Evolutionary conservation across 768 basidiomycete species (phyloP).

Genomic region (Arthromyces matolae): DNA sequence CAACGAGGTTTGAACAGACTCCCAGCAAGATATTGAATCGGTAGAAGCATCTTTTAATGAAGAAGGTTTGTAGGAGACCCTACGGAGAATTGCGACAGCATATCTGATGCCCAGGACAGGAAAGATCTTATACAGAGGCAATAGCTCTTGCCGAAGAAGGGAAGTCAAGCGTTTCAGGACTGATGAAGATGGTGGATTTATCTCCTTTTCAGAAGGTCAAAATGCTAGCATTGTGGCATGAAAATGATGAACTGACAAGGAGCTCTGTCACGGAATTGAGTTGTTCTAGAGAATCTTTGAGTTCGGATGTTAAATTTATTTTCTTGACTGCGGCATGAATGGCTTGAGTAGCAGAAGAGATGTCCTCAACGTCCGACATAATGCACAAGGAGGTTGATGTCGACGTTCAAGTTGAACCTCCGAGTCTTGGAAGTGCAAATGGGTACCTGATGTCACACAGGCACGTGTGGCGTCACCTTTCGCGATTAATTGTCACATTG

Average conservation of each 20-base stretch:
- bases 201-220: slow-evolving; percentile 31
- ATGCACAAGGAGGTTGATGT: background rate
- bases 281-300: slow-evolving; percentile 34
- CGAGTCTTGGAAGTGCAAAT: too few relatives aligned
- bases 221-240: background rate
- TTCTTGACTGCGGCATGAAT: slow-evolving; percentile 30
- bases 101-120: slow-evolving; percentile 37
- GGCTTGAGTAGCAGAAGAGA: slow-evolving; percentile 27
- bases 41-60: slow-evolving; percentile 18
- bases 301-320: slow-evolving; percentile 23
- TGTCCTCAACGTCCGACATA: slow-evolving; percentile 14
- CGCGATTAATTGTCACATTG: too few relatives aligned
- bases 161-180: slow-evolving; percentile 34
- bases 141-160: slow-evolving; percentile 39
- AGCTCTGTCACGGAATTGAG: slow-evolving; percentile 40
- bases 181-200: slow-evolving; percentile 32
- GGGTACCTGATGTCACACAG: too few relatives aligned
- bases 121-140: slow-evolving; percentile 41
- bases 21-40: slow-evolving; percentile 34
- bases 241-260: slow-evolving; percentile 32
- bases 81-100: slow-evolving; percentile 36
- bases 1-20: slow-evolving; percentile 40
- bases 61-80: slow-evolving; percentile 38
- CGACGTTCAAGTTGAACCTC: too few relatives aligned
- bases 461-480: too few relatives aligned